Base-by-base conservation (phyloP, 192 early-diverging fungal genomes). In the Coemansia sp. region DNA sequence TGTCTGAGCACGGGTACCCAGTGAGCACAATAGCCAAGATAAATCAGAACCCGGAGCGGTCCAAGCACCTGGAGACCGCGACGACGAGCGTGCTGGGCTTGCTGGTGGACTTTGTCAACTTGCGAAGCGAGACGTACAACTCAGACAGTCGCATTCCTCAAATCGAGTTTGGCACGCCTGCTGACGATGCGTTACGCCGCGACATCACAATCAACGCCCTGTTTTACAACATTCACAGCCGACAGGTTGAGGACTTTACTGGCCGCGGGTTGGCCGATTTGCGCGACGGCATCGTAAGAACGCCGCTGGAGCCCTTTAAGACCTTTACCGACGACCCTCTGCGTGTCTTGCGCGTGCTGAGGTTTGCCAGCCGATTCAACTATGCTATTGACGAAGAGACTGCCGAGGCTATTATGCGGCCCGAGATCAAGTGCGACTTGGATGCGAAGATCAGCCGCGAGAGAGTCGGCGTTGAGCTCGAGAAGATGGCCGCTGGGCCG, bases 1-100 rank as follows among this genome's bases (percentile, higher is more conserved):
- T 98, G 87, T 92, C 92, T 1, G 58, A 80, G 11, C 80, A 87
- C 39, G 86, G 64, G 6, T 38, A 70, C 4, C 45, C 67, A 22
- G 65, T 62, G 10, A 58, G 61, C 62, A 62, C 66, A 0, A 87
- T 99, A 55, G 88, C 90, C 40, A 95, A 94, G 72, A 98, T 99
- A 67, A 88, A 88, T 51, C 79, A 86, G 64, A 98, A 98, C 71
- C 98, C 98, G 7, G 95, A 95, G 45, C 91, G 92, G 72, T 94
- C 92, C 44, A 99, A 98, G 84, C 98, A 99, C 80, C 78, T 99
- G 50, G 96, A 99, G 78, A 99, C 98, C 0, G 98, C 98, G 1
- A 98, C 94, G 11, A 90, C 89, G 38, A 89, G 86, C 32, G 77
- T 99, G 3, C 86, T 92, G 64, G 94, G 86, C 15, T 81, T 87